Conservation (phyloP, 2,329 filamentous ascomycete species). For the Alternaria sp. region DNA sequence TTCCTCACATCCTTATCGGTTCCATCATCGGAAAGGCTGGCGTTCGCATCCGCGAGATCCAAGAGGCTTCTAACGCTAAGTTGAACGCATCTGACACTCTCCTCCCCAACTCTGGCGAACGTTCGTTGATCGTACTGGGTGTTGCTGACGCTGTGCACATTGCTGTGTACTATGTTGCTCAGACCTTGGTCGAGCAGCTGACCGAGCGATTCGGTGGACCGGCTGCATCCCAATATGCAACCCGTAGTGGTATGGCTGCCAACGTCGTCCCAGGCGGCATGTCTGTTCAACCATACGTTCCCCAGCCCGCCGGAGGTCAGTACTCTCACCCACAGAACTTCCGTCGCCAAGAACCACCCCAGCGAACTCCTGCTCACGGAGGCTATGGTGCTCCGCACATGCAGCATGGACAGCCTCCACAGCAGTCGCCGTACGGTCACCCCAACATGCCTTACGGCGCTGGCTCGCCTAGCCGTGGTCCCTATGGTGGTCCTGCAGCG, state of each 20-base stretch:
- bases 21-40: slow-evolving; percentile 99
- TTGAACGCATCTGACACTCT: slow-evolving; percentile 96
- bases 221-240: slow-evolving; percentile 96
- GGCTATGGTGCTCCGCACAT: slow-evolving; percentile 72
- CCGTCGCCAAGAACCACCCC: slow-evolving; percentile 67
- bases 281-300: slow-evolving; percentile 98
- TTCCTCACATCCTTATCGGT: slow-evolving; percentile 96
- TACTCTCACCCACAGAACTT: slow-evolving; percentile 92
- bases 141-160: slow-evolving; percentile 99
- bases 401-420: slow-evolving; percentile 65
- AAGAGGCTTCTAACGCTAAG: slow-evolving; percentile 94
- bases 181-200: slow-evolving; percentile 95
- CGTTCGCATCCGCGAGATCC: slow-evolving; percentile 95
- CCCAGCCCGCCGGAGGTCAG: slow-evolving; percentile 89
- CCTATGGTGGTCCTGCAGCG: slow-evolving; percentile 80
- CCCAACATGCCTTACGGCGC: slow-evolving; percentile 80
- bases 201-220: slow-evolving; percentile 96
- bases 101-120: slow-evolving; percentile 91
- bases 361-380: slow-evolving; percentile 76
- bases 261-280: slow-evolving; percentile 95
- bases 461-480: slow-evolving; percentile 70
- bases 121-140: slow-evolving; percentile 96
- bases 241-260: slow-evolving; percentile 88
- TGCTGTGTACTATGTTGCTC: slow-evolving; percentile 97
- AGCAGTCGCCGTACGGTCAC: slow-evolving; percentile 54